phyloP scores from a whole-genome alignment of 2,329 filamentous ascomycete genomes.

The Magnaporthales sp. region DNA sequence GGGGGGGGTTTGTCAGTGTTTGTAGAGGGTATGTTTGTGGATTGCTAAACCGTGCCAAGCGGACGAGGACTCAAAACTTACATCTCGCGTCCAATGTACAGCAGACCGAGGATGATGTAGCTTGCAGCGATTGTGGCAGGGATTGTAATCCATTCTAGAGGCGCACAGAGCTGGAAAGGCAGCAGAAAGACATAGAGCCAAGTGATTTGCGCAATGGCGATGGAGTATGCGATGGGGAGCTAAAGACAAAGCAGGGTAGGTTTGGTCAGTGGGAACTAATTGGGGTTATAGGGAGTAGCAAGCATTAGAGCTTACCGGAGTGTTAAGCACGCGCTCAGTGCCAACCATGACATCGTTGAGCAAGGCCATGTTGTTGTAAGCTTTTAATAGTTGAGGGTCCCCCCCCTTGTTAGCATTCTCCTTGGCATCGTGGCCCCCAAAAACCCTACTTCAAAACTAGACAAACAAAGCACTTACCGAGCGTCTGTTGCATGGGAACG shows the following conservation, averaged over 20 bases:
- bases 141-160: conserved; percentile 61
- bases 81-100: conserved; percentile 58
- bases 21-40: background rate
- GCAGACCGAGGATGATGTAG: conserved; percentile 65
- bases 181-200: conserved; percentile 66
- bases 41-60: background rate
- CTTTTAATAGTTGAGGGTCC: conserved; percentile 9
- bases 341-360: conserved; percentile 59
- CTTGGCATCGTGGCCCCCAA: background rate
- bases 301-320: conserved; percentile 30
- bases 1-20: background rate
- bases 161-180: conserved; percentile 59
- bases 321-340: conserved; percentile 65
- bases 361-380: conserved; percentile 37
- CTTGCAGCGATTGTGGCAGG: conserved; percentile 56
- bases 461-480: conserved; percentile 13
- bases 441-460: no score
- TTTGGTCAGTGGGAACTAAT: background rate
- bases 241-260: background rate
- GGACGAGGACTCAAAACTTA: background rate
- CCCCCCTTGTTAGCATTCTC: background rate
- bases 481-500: conserved; percentile 40
- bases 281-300: conserved; percentile 18
- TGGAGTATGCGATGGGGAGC: conserved; percentile 64
- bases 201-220: conserved; percentile 68